These are phyloP conservation scores for Brettanomyces custersianus DNA, from an alignment of 805 yeast genomes.

Conservation along the genomic window DNA sequence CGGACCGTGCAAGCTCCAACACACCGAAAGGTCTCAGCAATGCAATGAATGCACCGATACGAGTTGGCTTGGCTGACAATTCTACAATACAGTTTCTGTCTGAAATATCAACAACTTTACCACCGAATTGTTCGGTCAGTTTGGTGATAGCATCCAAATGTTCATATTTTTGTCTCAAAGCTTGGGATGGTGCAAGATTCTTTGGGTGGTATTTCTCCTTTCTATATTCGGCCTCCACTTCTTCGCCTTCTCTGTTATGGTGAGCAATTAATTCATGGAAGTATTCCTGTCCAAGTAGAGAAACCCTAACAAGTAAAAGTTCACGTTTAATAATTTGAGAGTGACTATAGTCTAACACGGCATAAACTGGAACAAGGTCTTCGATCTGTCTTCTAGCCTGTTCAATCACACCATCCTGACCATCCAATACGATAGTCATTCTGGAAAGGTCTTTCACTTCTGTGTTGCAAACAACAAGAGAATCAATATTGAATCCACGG, in stretches of 20 bases:
- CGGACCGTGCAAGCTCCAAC: constrained; percentile 92
- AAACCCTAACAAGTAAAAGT: constrained; percentile 82
- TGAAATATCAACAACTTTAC: constrained; percentile 83
- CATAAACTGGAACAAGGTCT: constrained; percentile 96
- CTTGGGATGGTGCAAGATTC: constrained; percentile 83
- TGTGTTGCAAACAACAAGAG: constrained; percentile 92
- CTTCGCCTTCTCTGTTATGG: constrained; percentile 47
- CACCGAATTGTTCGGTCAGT: constrained; percentile 82
- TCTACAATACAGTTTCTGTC: constrained; percentile 93
- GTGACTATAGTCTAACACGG: constrained; percentile 88
- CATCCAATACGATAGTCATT: constrained; percentile 92
- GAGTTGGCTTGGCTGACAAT: constrained; percentile 86
- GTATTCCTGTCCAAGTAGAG: constrained; percentile 95
- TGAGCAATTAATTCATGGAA: constrained; percentile 89
- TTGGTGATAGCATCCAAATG: constrained; percentile 80
- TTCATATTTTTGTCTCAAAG: constrained; percentile 85
- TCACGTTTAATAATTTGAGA: constrained; percentile 89
- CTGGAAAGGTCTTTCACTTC: constrained; percentile 92
- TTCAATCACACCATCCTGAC: constrained; percentile 93
- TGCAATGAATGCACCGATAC: constrained; percentile 79
- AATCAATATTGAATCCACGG: constrained; percentile 96
- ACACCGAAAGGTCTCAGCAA: constrained; percentile 94
- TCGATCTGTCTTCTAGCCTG: constrained; percentile 98
- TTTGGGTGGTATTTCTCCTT: constrained; percentile 70
- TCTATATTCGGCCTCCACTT: constrained; percentile 31